Evolutionary conservation across 2,329 filamentous ascomycete species (phyloP).

Genomic region (Aspergillus persii): DNA sequence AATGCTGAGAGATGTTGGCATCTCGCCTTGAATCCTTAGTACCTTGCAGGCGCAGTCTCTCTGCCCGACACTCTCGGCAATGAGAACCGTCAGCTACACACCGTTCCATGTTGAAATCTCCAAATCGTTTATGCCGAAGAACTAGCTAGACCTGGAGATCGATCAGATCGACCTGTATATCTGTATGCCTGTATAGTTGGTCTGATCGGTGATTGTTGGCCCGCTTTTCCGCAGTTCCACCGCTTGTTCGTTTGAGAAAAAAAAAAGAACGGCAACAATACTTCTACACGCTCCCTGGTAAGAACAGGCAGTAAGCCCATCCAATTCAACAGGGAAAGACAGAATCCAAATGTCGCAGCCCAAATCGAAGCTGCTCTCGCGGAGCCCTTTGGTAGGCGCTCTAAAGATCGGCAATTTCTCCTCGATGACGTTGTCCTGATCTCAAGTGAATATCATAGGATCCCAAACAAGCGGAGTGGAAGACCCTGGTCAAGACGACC

Average conservation of each 20-base stretch:
- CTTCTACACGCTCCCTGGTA: no score
- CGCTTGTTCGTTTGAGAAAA: neutral
- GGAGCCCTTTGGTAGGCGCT: neutral
- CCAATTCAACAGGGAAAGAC: neutral
- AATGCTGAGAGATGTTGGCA: neutral
- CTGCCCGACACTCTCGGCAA: neutral
- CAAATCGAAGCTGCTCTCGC: neutral
- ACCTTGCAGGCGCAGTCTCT: neutral
- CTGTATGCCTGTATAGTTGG: no score
- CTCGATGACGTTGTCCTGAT: neutral
- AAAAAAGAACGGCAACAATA: neutral
- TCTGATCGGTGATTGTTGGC: neutral
- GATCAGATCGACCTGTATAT: neutral
- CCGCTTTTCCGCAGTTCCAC: neutral
- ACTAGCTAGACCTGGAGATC: neutral
- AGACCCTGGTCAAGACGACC: conserved; percentile 41
- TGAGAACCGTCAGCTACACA: neutral
- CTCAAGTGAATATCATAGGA: conserved; percentile 24
- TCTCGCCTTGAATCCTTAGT: neutral
- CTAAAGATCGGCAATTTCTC: neutral
- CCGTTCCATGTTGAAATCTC: neutral
- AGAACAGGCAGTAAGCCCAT: neutral
- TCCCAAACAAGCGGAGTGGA: conserved; percentile 42
- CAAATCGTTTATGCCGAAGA: no score
- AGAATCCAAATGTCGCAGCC: neutral